Evolutionary conservation across 176 grass and related monocot species (phyloP), one percentile per base, ranked within the genome.

Genomic region (Eremochloa ophiuroides): DNA sequence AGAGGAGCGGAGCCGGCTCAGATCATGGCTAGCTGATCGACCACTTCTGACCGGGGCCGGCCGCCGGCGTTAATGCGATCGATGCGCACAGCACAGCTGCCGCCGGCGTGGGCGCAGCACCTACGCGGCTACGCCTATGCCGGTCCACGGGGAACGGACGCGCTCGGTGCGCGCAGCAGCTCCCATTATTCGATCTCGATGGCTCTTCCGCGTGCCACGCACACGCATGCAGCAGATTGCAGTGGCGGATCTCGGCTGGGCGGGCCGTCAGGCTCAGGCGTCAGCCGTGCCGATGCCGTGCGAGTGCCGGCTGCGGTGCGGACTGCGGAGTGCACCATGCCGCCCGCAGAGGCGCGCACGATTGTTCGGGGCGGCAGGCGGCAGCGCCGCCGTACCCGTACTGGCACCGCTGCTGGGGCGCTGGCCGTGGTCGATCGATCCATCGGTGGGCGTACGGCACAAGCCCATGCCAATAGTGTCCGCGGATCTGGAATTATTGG

Each of bases 61-160:
- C 15, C 16, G 10, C 11, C 53, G 2, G 77, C 47, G 61, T 75
- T 60, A 75, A 75, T 75, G 77, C 61, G 70, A 86, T 68, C 42
- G 55, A 50, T 74, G 56, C 56, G 58, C 59, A 3, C 37, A 72
- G 42, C 51, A 64, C 23, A 76, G 17, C 63, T 10, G 64, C 30
- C 44, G 27, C 20, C 10, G 77, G 84, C 34, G 69, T 86, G 76
- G 76, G 68, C 69, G 26, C 26, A 7, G 17, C 34, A 42, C 75
- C 67, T 61, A 7, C 33, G 23, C 20, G 4, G 33, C 66, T 59
- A 10, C 41, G n/a, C 18, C n/a, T 51, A 51, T 39, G 43, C 38
- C 63, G 63, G 59, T 37, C 83, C 83, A 77, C 28, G 13, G 74
- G 48, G 38, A 2, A 69, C 71, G 60, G n/a, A 27, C 22, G 12